These are phyloP conservation scores for Aspergillus ruber DNA, from an alignment of 2,329 filamentous ascomycete species.

Conservation along the genomic window DNA sequence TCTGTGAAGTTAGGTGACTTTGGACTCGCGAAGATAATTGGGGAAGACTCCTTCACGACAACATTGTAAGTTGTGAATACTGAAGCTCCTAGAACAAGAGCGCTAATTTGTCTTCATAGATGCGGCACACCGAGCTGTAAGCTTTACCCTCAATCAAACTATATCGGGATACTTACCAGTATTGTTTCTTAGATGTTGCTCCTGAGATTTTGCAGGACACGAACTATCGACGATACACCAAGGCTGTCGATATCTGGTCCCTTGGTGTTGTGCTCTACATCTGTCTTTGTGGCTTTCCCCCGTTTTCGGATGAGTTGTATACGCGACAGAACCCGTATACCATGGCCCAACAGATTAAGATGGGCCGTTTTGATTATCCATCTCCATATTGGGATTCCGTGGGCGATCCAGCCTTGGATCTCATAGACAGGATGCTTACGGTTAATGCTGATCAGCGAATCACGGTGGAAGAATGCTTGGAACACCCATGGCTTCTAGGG, in stretches of 20 bases:
- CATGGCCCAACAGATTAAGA: slow-evolving; percentile 81
- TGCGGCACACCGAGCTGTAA: slow-evolving; percentile 87
- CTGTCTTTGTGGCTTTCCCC: slow-evolving; percentile 91
- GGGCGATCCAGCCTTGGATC: slow-evolving; percentile 77
- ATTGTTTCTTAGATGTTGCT: slow-evolving; percentile 61
- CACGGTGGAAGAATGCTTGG: slow-evolving; percentile 82
- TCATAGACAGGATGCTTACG: slow-evolving; percentile 92
- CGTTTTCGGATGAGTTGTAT: slow-evolving; percentile 91
- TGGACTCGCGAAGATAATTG: slow-evolving; percentile 95
- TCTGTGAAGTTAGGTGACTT: slow-evolving; percentile 93
- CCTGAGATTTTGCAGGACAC: slow-evolving; percentile 86
- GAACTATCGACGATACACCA: slow-evolving; percentile 80
- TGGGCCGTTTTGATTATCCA: slow-evolving; percentile 85
- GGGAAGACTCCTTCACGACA: slow-evolving; percentile 95
- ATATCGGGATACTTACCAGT: slow-evolving; percentile 1
- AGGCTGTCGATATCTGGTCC: slow-evolving; percentile 94
- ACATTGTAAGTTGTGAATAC: slow-evolving; percentile 58
- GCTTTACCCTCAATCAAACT: slow-evolving; percentile 15
- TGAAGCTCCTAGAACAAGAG: neutral
- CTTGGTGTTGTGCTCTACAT: slow-evolving; percentile 97
- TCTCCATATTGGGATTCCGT: slow-evolving; percentile 93
- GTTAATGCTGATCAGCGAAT: slow-evolving; percentile 78
- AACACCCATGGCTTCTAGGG: slow-evolving; percentile 81
- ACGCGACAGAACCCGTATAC: slow-evolving; percentile 75
- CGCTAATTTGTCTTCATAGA: slow-evolving; percentile 28